These are phyloP conservation scores for Penicillium turbatum DNA, from an alignment of 495 filamentous ascomycete species.

Conservation along the genomic window DNA sequence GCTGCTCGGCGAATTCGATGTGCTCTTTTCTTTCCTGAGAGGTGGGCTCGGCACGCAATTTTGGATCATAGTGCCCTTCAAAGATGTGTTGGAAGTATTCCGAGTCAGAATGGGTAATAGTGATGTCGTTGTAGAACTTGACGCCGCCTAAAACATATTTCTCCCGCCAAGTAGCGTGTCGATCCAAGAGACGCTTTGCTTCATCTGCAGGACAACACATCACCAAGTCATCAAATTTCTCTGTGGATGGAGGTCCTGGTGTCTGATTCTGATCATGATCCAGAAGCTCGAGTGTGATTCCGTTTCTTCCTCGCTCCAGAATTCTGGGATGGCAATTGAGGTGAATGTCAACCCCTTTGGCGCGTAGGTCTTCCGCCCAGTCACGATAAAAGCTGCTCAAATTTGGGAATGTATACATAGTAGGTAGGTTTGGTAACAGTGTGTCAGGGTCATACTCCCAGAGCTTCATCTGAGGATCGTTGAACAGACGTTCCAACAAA, in stretches of 20 bases:
- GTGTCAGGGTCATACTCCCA: slow-evolving; percentile 72
- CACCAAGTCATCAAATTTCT: slow-evolving; percentile 67
- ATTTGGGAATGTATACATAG: slow-evolving; percentile 79
- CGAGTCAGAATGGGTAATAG: slow-evolving; percentile 74
- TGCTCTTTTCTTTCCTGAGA: slow-evolving; percentile 45
- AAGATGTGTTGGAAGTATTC: slow-evolving; percentile 73
- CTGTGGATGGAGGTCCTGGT: slow-evolving; percentile 14
- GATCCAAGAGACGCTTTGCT: slow-evolving; percentile 59
- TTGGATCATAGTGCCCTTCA: slow-evolving; percentile 59
- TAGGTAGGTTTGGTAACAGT: slow-evolving; percentile 64
- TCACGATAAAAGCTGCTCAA: slow-evolving; percentile 65
- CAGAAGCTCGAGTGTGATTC: slow-evolving; percentile 43
- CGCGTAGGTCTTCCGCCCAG: slow-evolving; percentile 59
- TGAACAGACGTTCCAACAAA: slow-evolving; percentile 70
- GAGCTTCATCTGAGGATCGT: slow-evolving; percentile 68
- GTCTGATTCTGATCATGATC: neutral
- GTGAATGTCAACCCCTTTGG: slow-evolving; percentile 60
- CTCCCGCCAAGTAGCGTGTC: slow-evolving; percentile 60
- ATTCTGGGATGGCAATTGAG: slow-evolving; percentile 60
- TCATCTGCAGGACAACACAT: slow-evolving; percentile 68
- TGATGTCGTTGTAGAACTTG: slow-evolving; percentile 80
- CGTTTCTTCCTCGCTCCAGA: slow-evolving; percentile 51
- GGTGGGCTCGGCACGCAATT: slow-evolving; percentile 48
- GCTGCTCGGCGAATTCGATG: slow-evolving; percentile 49
- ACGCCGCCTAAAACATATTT: slow-evolving; percentile 64